Conservation (phyloP, 75 land plant species). For the Pinus albicaulis region DNA sequence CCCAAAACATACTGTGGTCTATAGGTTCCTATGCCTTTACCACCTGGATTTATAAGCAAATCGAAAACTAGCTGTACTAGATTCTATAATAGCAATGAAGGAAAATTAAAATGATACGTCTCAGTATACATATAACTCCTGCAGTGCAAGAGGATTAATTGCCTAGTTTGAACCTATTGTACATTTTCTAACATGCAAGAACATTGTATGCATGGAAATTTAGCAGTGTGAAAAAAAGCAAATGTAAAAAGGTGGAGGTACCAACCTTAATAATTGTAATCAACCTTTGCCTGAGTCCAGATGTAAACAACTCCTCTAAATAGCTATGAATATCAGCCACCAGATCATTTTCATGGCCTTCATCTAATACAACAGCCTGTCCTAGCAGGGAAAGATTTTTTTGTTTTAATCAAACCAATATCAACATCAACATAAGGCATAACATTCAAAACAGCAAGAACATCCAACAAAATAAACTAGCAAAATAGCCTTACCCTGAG, state of each 20-base stretch:
- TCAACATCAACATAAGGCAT: not conserved
- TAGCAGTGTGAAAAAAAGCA: not conserved
- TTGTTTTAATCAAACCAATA: not conserved
- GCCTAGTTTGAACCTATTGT: not conserved
- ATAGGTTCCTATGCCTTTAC: not conserved
- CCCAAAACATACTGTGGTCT: not conserved
- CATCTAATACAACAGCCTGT: slow-evolving; percentile 95
- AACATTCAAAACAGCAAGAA: not conserved
- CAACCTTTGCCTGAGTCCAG: slow-evolving; percentile 78
- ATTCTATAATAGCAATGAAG: not conserved
- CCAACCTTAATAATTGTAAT: slow-evolving; percentile 80
- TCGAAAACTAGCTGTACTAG: not conserved
- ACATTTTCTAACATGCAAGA: not conserved
- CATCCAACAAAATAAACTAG: not conserved
- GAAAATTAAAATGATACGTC: not conserved
- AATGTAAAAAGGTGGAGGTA: not conserved
- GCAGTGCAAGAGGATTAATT: not conserved
- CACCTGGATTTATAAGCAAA: not conserved
- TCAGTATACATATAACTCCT: not conserved
- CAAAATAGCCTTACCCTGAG: slow-evolving; percentile 61
- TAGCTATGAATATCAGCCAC: slow-evolving; percentile 69
- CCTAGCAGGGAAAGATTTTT: slow-evolving; percentile 15
- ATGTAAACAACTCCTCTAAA: slow-evolving; percentile 69
- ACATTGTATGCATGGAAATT: not conserved
- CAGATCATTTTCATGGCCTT: slow-evolving; percentile 76